These are phyloP conservation scores for Kwoniella sp. DNA, from an alignment of 768 basidiomycete species.

Conservation along the genomic window DNA sequence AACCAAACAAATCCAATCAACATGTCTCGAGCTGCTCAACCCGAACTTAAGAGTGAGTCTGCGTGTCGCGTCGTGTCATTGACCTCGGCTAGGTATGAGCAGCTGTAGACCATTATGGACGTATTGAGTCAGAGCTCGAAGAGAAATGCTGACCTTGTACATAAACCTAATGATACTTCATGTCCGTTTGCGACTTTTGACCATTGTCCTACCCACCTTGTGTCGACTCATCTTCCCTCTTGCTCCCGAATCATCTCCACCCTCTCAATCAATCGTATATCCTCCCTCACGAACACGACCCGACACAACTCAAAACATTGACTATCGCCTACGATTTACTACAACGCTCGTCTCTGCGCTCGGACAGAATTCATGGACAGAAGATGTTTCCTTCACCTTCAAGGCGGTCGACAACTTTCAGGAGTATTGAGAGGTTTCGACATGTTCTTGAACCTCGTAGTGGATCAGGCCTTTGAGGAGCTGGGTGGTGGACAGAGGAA, in stretches of 20 bases:
- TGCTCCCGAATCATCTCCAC: not conserved
- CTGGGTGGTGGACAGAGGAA: conserved; percentile 83
- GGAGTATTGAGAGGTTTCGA: conserved; percentile 95
- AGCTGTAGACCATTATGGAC: too few species aligned
- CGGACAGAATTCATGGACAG: conserved; percentile 99
- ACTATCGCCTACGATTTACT: too few species aligned
- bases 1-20: conserved; percentile 4
- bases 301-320: too few species aligned
- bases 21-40: conserved; percentile 72
- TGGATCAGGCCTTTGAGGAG: conserved; percentile 94
- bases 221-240: not conserved
- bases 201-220: not conserved
- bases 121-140: too few species aligned
- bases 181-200: not conserved
- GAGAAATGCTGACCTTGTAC: not conserved
- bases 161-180: too few species aligned
- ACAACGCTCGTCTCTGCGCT: too few species aligned
- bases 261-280: not conserved
- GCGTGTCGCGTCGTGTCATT: not conserved
- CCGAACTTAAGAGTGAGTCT: conserved; percentile 88
- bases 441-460: conserved; percentile 95
- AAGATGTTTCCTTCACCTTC: conserved; percentile 87
- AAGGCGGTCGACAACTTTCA: conserved; percentile 88
- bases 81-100: too few species aligned
- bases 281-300: too few species aligned